A percentile compares a stretch with the other conserved stretches of the same genome.
Evolutionary conservation across 805 yeast species (phyloP).

Genomic region (Ogataea polymorpha): DNA sequence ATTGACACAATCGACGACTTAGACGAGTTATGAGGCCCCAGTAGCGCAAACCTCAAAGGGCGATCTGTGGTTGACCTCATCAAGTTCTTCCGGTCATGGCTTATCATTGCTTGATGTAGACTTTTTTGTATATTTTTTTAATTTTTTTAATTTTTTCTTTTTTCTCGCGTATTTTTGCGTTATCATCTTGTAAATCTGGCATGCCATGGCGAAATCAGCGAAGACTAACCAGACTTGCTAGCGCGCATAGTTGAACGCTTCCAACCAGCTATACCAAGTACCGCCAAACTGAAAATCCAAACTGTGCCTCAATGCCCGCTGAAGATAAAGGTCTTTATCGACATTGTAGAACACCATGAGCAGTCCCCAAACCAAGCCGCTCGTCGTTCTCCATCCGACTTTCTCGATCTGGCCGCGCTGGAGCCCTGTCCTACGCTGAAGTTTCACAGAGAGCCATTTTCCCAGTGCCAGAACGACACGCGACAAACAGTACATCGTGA

Average conservation of each 20-base stretch:
- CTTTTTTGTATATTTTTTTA: neutral
- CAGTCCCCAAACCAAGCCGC: slow-evolving; percentile 67
- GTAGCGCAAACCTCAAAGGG: slow-evolving; percentile 31
- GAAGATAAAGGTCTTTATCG: slow-evolving; percentile 56
- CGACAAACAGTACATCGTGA: slow-evolving; percentile 70
- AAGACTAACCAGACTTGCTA: neutral
- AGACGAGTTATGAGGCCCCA: slow-evolving; percentile 33
- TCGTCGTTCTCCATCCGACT: slow-evolving; percentile 54
- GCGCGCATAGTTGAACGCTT: slow-evolving; percentile 28
- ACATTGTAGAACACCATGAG: slow-evolving; percentile 68
- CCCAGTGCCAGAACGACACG: slow-evolving; percentile 64
- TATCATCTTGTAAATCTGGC: too few relatives aligned
- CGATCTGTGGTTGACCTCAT: slow-evolving; percentile 29
- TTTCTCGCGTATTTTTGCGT: neutral
- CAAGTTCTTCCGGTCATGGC: slow-evolving; percentile 17
- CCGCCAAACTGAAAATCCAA: slow-evolving; percentile 73
- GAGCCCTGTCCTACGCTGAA: neutral
- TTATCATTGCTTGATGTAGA: neutral
- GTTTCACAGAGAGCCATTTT: slow-evolving; percentile 39
- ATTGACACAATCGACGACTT: slow-evolving; percentile 33
- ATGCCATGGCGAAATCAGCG: too few relatives aligned
- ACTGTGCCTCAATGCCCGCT: slow-evolving; percentile 60
- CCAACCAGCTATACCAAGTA: slow-evolving; percentile 36
- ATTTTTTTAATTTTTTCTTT: slow-evolving; percentile 1
- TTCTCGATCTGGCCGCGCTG: slow-evolving; percentile 25